Evolutionary conservation across 2,329 filamentous ascomycete species (phyloP).

Genomic region (Beauveria varroae): DNA sequence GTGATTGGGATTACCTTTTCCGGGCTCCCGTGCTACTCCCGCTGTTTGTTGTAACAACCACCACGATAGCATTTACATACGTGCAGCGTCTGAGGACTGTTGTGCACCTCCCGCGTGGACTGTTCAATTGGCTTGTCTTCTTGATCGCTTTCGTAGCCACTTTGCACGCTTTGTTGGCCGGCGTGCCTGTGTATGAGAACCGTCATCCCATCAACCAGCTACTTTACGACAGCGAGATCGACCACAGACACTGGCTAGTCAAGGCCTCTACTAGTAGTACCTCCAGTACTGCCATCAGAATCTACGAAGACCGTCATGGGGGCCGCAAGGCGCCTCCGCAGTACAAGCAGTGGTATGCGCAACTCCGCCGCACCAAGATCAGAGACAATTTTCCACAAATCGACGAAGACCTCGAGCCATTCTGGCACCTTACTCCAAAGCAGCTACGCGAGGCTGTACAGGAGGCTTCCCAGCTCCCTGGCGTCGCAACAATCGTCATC

Average conservation of each 20-base stretch:
- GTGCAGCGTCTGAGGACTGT: constrained; percentile 35
- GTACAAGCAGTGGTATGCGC: constrained; percentile 80
- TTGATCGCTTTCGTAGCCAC: not conserved
- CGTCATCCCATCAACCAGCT: constrained; percentile 42
- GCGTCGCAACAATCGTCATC: constrained; percentile 48
- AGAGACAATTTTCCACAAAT: constrained; percentile 80
- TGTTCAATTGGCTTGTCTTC: not conserved
- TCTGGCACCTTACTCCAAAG: constrained; percentile 65
- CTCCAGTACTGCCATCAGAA: constrained; percentile 36
- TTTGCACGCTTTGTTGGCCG: constrained; percentile 23
- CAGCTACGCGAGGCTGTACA: constrained; percentile 55
- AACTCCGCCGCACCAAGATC: constrained; percentile 63
- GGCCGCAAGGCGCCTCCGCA: constrained; percentile 67
- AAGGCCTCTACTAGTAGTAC: constrained; percentile 40
- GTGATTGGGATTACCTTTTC: constrained; percentile 39
- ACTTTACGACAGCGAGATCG: constrained; percentile 40
- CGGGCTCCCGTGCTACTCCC: constrained; percentile 28
- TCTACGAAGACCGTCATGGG: constrained; percentile 47
- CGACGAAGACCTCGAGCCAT: constrained; percentile 64
- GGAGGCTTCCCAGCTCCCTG: constrained; percentile 31
- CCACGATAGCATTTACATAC: constrained; percentile 37
- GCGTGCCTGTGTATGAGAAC: constrained; percentile 24
- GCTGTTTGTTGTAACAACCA: constrained; percentile 31
- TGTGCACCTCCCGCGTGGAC: constrained; percentile 32
- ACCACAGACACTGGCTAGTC: constrained; percentile 41